These are phyloP conservation scores for Trichoderma koningii DNA, from an alignment of 2,329 filamentous ascomycete species.

Conservation along the genomic window DNA sequence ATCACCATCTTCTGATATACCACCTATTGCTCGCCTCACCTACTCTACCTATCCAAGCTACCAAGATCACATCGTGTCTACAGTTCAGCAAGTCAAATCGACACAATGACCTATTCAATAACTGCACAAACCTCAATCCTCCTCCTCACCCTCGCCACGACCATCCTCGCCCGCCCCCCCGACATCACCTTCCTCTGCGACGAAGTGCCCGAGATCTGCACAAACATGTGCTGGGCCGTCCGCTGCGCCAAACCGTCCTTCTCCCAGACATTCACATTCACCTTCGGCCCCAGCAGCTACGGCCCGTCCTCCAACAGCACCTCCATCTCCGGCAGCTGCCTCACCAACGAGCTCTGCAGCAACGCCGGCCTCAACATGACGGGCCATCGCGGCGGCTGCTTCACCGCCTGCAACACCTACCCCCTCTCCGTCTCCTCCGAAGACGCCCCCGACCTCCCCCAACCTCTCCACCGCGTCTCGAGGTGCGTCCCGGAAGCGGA, in stretches of 20 bases:
- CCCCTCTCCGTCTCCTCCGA: slow-evolving; percentile 29
- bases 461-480: slow-evolving; percentile 30
- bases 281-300: slow-evolving; percentile 28
- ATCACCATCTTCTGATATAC: background rate
- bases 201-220: slow-evolving; percentile 31
- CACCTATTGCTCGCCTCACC: background rate
- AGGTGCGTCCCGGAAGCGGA: slow-evolving; percentile 30
- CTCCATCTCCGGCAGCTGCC: slow-evolving; percentile 26
- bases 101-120: slow-evolving; percentile 13
- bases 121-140: background rate
- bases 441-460: slow-evolving; percentile 17
- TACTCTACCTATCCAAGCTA: background rate
- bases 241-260: slow-evolving; percentile 31
- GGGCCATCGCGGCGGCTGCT: slow-evolving; percentile 27
- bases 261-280: slow-evolving; percentile 7
- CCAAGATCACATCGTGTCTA: no score
- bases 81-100: background rate
- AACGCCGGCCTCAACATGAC: slow-evolving; percentile 21
- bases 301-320: slow-evolving; percentile 14
- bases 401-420: slow-evolving; percentile 30
- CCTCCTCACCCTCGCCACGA: slow-evolving; percentile 1
- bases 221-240: slow-evolving; percentile 34
- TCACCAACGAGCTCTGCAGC: slow-evolving; percentile 28
- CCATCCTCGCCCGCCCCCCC: slow-evolving; percentile 26
- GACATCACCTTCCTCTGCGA: slow-evolving; percentile 32